Percentiles rank a stretch among this genome's conserved stretches.
phyloP scores from a whole-genome alignment of 1,284 basidiomycete genomes.

The Somion occarium region DNA sequence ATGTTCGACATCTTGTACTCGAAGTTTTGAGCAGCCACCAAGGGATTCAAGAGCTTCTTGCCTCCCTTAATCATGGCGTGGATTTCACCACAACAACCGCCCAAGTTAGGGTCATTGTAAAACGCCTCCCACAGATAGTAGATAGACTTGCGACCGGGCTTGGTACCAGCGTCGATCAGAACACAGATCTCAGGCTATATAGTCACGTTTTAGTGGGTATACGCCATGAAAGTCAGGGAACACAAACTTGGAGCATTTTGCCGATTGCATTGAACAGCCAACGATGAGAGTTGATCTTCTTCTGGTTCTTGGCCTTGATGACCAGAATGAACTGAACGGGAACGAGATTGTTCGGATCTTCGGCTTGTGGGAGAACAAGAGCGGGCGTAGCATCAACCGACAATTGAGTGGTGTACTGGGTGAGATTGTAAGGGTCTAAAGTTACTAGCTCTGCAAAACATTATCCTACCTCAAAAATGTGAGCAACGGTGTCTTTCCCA shows the following conservation, averaged over 20 bases:
- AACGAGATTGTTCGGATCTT: constrained; percentile 87
- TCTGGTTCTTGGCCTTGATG: constrained; percentile 95
- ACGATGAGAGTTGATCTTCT: constrained; percentile 95
- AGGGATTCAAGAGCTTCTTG: constrained; percentile 87
- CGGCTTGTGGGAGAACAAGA: constrained; percentile 84
- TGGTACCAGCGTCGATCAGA: constrained; percentile 91
- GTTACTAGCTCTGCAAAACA: no score
- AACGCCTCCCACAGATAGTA: constrained; percentile 97
- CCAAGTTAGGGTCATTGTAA: constrained; percentile 72
- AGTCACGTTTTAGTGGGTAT: constrained; percentile 5
- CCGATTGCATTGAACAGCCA: constrained; percentile 99
- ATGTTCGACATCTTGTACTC: constrained; percentile 99
- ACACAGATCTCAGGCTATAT: constrained; percentile 84
- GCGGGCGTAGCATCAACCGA: constrained; percentile 88
- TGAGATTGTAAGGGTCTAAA: constrained; percentile 9
- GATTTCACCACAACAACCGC: constrained; percentile 88
- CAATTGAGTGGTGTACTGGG: constrained; percentile 84
- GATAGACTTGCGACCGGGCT: constrained; percentile 94
- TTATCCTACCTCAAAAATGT: constrained; percentile 76
- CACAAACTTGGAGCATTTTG: constrained; percentile 63
- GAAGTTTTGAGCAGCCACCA: constrained; percentile 95
- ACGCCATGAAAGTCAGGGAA: not conserved
- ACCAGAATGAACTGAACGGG: constrained; percentile 96
- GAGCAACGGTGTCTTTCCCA: constrained; percentile 88
- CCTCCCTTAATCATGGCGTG: constrained; percentile 94